Base-by-base conservation (phyloP, 768 basidiomycete species). In the Auricularia sp. region DNA sequence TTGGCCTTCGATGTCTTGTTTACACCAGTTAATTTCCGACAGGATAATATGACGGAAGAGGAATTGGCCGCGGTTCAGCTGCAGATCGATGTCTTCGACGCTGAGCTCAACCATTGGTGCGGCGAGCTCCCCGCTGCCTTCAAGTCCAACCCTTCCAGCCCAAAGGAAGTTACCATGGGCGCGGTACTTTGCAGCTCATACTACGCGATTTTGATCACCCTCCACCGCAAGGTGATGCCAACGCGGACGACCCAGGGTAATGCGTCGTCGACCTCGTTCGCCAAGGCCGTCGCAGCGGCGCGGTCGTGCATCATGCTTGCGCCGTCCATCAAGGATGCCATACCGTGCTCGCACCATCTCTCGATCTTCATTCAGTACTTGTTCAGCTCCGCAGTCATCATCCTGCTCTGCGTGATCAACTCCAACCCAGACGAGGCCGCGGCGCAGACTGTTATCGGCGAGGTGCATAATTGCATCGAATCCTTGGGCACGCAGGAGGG, bases 311-410 rank as follows among this genome's bases (percentile, higher is more conserved):
- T 93, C 65, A 85, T 85, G 34, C 83, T 94, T 29, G 92, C 92
- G 2, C 88, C 91, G 45, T 89, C 90, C 3, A 89, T 93, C 79
- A 89, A 85, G 72, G 85, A 89, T 70, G 84, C 87, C 59, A 90
- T 94, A 2, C 90, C 92, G 8, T 82, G 89, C 13, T 93, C 92
- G 14, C 91, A 92, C 69, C 90, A 92, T 73, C 81, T 93, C 54
- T 90, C 91, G 3, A 91, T 92, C 76, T 92, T 89, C 80, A 90
- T 93, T 51, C 92, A 94, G 69, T 90, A 90, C 69, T 80, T 94
- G 29, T 93, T 93, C 79, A 92, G 90, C 71, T 93, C 89, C 44
- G 89, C 90, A 2, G 90, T 92, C 65, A 90, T 94, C 72, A 85
- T 92, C 64, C 76, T 93, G 63, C 78, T 94, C 6, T 92, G 87